Conservation (phyloP, 2,329 filamentous ascomycete genomes). For the Sarocladium kiliense region DNA sequence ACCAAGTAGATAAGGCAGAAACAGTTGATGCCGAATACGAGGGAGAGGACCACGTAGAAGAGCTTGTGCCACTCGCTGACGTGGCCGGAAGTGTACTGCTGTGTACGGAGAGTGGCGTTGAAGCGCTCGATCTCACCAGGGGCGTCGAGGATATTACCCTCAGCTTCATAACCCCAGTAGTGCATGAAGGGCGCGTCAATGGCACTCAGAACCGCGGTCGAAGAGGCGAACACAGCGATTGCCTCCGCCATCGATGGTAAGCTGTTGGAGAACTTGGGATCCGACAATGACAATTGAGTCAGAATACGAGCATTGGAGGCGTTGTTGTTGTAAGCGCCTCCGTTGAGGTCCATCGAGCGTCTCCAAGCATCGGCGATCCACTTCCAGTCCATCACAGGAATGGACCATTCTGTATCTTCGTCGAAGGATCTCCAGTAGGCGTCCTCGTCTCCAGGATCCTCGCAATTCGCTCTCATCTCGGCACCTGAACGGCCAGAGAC, state of each 20-base stretch:
- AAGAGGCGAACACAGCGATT: slow-evolving; percentile 63
- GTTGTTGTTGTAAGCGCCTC: slow-evolving; percentile 48
- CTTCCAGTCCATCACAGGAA: slow-evolving; percentile 45
- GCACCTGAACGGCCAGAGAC: slow-evolving; percentile 54
- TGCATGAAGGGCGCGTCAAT: slow-evolving; percentile 56
- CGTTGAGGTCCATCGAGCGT: slow-evolving; percentile 48
- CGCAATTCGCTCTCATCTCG: slow-evolving; percentile 55
- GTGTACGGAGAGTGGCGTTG: slow-evolving; percentile 56
- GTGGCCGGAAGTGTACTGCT: slow-evolving; percentile 67
- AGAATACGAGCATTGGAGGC: slow-evolving; percentile 53
- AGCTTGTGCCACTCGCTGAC: slow-evolving; percentile 53
- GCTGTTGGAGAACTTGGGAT: slow-evolving; percentile 36
- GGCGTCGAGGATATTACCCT: slow-evolving; percentile 28
- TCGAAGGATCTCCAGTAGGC: slow-evolving; percentile 45
- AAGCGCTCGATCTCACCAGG: slow-evolving; percentile 52
- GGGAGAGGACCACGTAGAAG: slow-evolving; percentile 61
- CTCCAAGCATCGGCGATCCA: slow-evolving; percentile 51
- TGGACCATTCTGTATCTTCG: slow-evolving; percentile 23
- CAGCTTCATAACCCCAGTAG: slow-evolving; percentile 40
- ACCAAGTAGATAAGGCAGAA: slow-evolving; percentile 59
- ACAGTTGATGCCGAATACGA: slow-evolving; percentile 63
- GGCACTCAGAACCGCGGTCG: slow-evolving; percentile 58
- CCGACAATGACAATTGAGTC: slow-evolving; percentile 45
- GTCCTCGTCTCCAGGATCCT: slow-evolving; percentile 46
- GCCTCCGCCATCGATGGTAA: slow-evolving; percentile 70